Percentiles rank a stretch among this genome's conserved stretches.
phyloP scores from a whole-genome alignment of 495 filamentous ascomycete genomes.

The Friedmanniomyces endolithicus region DNA sequence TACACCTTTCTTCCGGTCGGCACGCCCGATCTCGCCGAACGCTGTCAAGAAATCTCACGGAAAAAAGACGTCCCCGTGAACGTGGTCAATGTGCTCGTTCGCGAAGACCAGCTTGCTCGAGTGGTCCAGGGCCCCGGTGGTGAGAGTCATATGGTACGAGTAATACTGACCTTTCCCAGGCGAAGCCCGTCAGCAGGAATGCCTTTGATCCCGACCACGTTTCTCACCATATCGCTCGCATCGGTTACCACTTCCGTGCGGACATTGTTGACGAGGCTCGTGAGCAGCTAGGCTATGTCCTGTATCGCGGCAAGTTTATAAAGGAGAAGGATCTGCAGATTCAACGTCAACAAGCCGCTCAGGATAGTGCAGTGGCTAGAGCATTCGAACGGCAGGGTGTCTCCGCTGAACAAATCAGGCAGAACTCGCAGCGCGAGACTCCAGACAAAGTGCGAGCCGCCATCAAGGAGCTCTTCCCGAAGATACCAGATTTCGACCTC shows the following conservation, averaged over 20 bases:
- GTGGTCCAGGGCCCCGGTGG: too few relatives aligned
- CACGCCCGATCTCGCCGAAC: conserved; percentile 57
- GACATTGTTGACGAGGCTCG: conserved; percentile 44
- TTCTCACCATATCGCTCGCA: conserved; percentile 57
- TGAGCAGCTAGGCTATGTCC: conserved; percentile 33
- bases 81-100: conserved; percentile 60
- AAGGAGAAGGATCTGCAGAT: conserved; percentile 24
- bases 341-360: neutral
- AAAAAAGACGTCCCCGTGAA: conserved; percentile 54
- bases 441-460: conserved; percentile 51
- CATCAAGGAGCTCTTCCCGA: conserved; percentile 71
- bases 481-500: conserved; percentile 70
- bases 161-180: conserved; percentile 27
- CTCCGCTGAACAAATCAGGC: conserved; percentile 1
- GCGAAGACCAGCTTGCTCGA: neutral
- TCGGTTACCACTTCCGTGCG: conserved; percentile 67
- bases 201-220: conserved; percentile 40
- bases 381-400: conserved; percentile 4
- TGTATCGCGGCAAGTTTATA: conserved; percentile 35
- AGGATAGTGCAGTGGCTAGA: conserved; percentile 1
- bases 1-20: conserved; percentile 78
- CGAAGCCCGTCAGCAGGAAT: conserved; percentile 21
- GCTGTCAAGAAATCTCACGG: conserved; percentile 70
- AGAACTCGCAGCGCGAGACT: conserved; percentile 5
- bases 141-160: conserved; percentile 5